These are phyloP conservation scores for Blastobotrys robertii DNA, from an alignment of 805 yeast genomes.

Conservation along the genomic window DNA sequence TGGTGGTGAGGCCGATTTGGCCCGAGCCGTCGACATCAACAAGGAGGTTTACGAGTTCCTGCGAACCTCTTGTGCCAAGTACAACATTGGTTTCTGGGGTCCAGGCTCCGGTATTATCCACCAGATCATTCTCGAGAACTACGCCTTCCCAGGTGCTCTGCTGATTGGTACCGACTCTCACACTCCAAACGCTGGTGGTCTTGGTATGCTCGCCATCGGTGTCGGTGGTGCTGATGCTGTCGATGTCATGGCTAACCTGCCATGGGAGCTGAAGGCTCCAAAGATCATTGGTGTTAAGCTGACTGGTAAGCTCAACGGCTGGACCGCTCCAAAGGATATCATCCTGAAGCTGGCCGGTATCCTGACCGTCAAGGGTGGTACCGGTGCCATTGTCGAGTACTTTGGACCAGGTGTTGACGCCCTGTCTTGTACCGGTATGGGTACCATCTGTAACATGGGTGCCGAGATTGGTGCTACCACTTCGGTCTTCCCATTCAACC, in stretches of 20 bases:
- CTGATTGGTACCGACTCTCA: constrained; percentile 96
- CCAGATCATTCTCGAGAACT: constrained; percentile 93
- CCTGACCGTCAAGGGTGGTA: constrained; percentile 96
- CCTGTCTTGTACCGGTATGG: constrained; percentile 97
- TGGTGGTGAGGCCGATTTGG: constrained; percentile 80
- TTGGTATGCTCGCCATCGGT: constrained; percentile 96
- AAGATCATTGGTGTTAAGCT: constrained; percentile 90
- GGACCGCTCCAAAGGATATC: constrained; percentile 97
- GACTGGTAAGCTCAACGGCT: constrained; percentile 84
- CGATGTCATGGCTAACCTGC: constrained; percentile 85
- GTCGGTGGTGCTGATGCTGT: constrained; percentile 99
- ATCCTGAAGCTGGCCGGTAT: constrained; percentile 89
- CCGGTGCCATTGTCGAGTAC: constrained; percentile 93
- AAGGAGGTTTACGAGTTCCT: constrained; percentile 92
- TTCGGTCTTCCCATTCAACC: constrained; percentile 93
- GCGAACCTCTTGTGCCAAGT: constrained; percentile 83
- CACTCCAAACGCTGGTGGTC: constrained; percentile 98
- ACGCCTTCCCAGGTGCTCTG: constrained; percentile 95
- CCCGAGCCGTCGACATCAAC: constrained; percentile 78
- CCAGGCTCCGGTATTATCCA: constrained; percentile 98
- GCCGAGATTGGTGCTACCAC: constrained; percentile 99
- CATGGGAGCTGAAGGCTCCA: constrained; percentile 98
- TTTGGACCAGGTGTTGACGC: constrained; percentile 91
- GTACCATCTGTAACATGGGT: constrained; percentile 98
- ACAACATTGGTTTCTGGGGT: constrained; percentile 97